Conservation (phyloP, 1,284 basidiomycete species). For the Apiotrichum mycotoxinovorans region DNA sequence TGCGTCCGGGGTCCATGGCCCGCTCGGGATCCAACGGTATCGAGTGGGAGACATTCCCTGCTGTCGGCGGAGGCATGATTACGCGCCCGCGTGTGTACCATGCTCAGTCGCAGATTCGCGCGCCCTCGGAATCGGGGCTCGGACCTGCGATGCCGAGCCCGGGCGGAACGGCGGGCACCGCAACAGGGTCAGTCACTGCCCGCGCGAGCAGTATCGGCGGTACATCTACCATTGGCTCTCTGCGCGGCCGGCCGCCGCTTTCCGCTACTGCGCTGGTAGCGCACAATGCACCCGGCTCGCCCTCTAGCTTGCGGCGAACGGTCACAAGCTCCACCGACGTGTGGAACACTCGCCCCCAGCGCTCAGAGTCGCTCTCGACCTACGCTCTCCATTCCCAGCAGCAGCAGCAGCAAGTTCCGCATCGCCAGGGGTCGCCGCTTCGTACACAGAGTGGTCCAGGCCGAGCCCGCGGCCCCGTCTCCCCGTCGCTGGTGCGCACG, state of each 20-base stretch:
- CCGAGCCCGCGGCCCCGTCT: background rate
- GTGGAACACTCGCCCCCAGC: slow-evolving; percentile 11
- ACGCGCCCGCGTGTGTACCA: slow-evolving; percentile 70
- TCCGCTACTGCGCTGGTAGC: slow-evolving; percentile 5
- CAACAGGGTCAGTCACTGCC: slow-evolving; percentile 45
- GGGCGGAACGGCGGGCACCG: slow-evolving; percentile 27
- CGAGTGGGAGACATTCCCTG: slow-evolving; percentile 58
- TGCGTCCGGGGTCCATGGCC: slow-evolving; percentile 18
- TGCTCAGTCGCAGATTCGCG: slow-evolving; percentile 62
- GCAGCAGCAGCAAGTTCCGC: slow-evolving; percentile 4
- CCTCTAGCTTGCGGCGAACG: slow-evolving; percentile 33
- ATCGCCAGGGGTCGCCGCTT: background rate
- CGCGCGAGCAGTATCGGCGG: slow-evolving; percentile 45
- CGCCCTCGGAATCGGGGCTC: slow-evolving; percentile 50
- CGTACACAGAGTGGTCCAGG: slow-evolving; percentile 1
- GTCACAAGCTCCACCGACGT: slow-evolving; percentile 36
- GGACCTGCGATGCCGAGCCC: slow-evolving; percentile 43
- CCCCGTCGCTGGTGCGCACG: slow-evolving; percentile 12
- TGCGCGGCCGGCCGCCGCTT: slow-evolving; percentile 14
- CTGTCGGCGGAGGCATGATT: slow-evolving; percentile 70
- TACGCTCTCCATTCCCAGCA: background rate
- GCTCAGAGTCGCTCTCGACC: background rate
- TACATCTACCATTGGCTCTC: slow-evolving; percentile 33
- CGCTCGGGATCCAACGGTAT: background rate
- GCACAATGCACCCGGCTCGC: slow-evolving; percentile 3